These are phyloP conservation scores for Suhomyces atakaporum DNA, from an alignment of 1,139 yeast species.

Conservation along the genomic window DNA sequence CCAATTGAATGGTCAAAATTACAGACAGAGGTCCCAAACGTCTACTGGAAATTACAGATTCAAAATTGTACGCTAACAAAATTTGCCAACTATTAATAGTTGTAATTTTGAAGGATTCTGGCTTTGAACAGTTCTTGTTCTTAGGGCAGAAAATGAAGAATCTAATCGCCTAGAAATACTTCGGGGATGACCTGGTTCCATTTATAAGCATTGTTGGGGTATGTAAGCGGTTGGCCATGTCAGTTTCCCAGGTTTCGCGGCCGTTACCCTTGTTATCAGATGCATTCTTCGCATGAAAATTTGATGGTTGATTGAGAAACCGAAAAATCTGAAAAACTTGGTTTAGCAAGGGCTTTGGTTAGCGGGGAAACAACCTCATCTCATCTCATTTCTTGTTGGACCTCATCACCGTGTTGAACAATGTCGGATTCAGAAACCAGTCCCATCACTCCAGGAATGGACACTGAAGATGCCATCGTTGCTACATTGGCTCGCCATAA, in stretches of 20 bases:
- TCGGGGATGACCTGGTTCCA: too few species aligned
- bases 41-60: too few species aligned
- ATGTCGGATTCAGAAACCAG: neutral
- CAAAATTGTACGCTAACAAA: too few species aligned
- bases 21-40: too few species aligned
- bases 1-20: too few species aligned
- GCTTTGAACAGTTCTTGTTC: too few species aligned
- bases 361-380: constrained; percentile 1
- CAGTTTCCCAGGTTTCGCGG: neutral
- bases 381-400: constrained; percentile 2
- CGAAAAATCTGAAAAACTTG: neutral
- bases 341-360: neutral
- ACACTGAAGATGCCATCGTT: neutral
- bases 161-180: too few species aligned
- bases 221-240: too few species aligned
- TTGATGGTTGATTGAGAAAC: constrained; percentile 2
- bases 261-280: constrained; percentile 2
- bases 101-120: too few species aligned
- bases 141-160: too few species aligned
- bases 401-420: neutral
- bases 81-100: too few species aligned
- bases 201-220: too few species aligned
- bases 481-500: constrained; percentile 58
- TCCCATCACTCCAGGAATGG: neutral
- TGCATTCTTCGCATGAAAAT: constrained; percentile 1